phyloP scores from a whole-genome alignment of 1,139 yeast species.

The Maudiozyma humilis region DNA sequence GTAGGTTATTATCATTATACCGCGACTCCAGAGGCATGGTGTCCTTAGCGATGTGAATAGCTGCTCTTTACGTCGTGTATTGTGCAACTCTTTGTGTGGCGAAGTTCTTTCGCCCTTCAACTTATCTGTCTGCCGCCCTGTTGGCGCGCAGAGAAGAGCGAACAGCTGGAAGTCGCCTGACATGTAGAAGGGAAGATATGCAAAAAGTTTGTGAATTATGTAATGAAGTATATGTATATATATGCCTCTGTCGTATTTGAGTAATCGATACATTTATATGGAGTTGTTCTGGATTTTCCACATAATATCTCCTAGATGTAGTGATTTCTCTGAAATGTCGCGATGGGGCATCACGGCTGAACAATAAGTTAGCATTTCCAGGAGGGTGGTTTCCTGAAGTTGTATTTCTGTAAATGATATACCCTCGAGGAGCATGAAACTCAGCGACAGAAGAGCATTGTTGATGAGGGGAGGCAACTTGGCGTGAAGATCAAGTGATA shows the following conservation, averaged over 20 bases:
- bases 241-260: neutral
- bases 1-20: no score
- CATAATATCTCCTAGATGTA: slow-evolving; percentile 21
- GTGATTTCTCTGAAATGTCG: slow-evolving; percentile 13
- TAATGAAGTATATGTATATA: neutral
- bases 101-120: no score
- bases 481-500: neutral
- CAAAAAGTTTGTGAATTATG: neutral
- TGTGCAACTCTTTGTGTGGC: no score
- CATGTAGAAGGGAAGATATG: no score
- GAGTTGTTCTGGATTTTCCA: slow-evolving; percentile 6
- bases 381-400: slow-evolving; percentile 17
- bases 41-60: no score
- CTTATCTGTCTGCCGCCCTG: no score
- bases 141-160: no score
- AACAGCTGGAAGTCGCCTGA: no score
- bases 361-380: slow-evolving; percentile 21
- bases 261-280: no score
- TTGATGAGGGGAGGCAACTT: slow-evolving; percentile 20
- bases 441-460: slow-evolving; percentile 17
- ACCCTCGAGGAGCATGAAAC: slow-evolving; percentile 24
- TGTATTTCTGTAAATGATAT: slow-evolving; percentile 17
- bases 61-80: no score
- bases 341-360: slow-evolving; percentile 19
- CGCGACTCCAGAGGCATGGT: neutral